Conservation (phyloP, 2,329 filamentous ascomycete species). For the Aureobasidium mangrovei region DNA sequence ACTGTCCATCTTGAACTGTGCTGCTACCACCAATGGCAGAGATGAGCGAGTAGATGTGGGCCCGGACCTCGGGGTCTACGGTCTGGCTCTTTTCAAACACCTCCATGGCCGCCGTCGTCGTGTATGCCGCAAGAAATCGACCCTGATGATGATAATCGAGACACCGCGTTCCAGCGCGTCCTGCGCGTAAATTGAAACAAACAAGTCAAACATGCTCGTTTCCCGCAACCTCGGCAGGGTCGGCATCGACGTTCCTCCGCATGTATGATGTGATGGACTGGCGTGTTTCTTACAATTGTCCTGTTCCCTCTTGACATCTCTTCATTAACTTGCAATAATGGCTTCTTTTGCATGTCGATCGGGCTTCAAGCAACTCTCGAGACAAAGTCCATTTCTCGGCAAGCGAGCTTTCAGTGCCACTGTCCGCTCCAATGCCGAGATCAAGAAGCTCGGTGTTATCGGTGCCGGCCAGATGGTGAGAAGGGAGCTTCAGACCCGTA, state of each 20-base stretch:
- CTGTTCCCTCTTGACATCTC: neutral
- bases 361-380: neutral
- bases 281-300: neutral
- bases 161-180: neutral
- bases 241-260: neutral
- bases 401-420: slow-evolving; percentile 56
- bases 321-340: neutral
- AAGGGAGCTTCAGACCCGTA: neutral
- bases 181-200: slow-evolving; percentile 9
- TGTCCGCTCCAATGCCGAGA: slow-evolving; percentile 35
- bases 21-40: slow-evolving; percentile 85
- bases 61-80: slow-evolving; percentile 86
- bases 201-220: neutral
- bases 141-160: neutral
- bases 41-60: slow-evolving; percentile 86
- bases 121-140: neutral
- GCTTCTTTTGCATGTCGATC: neutral
- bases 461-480: slow-evolving; percentile 90
- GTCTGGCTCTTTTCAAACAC: slow-evolving; percentile 26
- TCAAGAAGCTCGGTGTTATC: slow-evolving; percentile 83
- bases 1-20: slow-evolving; percentile 68
- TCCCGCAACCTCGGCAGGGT: slow-evolving; percentile 2
- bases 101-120: slow-evolving; percentile 18
- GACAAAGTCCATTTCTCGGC: too few relatives aligned
- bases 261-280: neutral